Evolutionary conservation across 331 rosid genomes (phyloP).

Genomic region (Ulmus americana): DNA sequence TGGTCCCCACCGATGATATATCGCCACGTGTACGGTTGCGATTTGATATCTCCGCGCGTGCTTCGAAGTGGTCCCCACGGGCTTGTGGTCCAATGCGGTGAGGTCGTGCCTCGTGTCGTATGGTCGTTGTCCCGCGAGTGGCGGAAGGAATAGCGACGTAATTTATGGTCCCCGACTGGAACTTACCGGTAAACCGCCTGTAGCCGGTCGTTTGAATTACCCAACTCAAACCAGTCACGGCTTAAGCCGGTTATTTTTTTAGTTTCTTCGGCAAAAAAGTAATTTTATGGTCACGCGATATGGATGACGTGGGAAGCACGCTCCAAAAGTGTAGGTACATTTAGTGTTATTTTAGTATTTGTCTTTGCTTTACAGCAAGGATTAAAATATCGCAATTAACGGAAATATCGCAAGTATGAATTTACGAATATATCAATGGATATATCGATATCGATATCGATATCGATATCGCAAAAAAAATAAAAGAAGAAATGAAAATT

Average conservation of each 20-base stretch:
- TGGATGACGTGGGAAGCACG: slow-evolving; percentile 33
- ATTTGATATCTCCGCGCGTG: slow-evolving; percentile 40
- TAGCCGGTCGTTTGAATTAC: slow-evolving; percentile 7
- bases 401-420: too few relatives aligned
- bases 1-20: slow-evolving; percentile 33
- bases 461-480: too few relatives aligned
- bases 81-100: slow-evolving; percentile 43
- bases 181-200: slow-evolving; percentile 1
- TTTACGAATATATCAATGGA: too few relatives aligned
- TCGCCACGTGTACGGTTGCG: slow-evolving; percentile 30
- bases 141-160: slow-evolving; percentile 37
- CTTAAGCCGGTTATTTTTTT: not conserved
- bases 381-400: too few relatives aligned
- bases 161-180: slow-evolving; percentile 37
- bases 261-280: not conserved
- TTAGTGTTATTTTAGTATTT: not conserved
- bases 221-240: not conserved
- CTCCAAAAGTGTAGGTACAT: slow-evolving; percentile 29
- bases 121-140: slow-evolving; percentile 41
- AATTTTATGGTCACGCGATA: slow-evolving; percentile 12
- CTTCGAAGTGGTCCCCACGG: slow-evolving; percentile 40
- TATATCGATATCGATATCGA: too few relatives aligned
- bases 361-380: not conserved
- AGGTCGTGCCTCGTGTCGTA: slow-evolving; percentile 37
- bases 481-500: too few relatives aligned